Evolutionary conservation across 2,329 filamentous ascomycete species (phyloP), one percentile per base, ranked within the genome.

Genomic region (Arthrobotrys sphaeroides): DNA sequence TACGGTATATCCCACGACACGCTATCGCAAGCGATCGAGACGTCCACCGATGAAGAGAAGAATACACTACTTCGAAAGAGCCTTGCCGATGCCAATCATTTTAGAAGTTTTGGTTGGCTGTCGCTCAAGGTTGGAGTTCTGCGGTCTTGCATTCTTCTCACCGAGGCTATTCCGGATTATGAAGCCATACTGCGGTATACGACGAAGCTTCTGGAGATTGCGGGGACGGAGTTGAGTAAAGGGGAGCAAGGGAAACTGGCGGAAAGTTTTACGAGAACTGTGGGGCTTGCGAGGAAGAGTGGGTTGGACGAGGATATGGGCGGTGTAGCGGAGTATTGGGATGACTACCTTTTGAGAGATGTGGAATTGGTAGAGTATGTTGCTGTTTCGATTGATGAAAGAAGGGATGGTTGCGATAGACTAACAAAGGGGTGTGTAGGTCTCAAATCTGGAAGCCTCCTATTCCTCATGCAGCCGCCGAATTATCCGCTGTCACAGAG

Each of bases 151-250:
- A 93, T 97, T 79, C 93, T 93, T 82, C 91, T 98, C 76, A 96
- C 92, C 64, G 95, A 99, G 84, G 94, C 95, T 0, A 84, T 98
- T 64, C 94, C 94, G 0, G 94, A 98, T 82, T 95, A 97, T 79
- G 87, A 90, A 53, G 94, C 94, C 3, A 92, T 97, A n/a, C 84
- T 98, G 20, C 89, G 89, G 73, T 96, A 94, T 81, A 96, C 93
- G 0, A 90, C 93, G 77, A 89, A 96, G 79, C 84, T 98, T 22
- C 84, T 99, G 74, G 89, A 92, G 59, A 92, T 91, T 10, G 91
- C 92, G 53, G 93, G 94, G 28, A 91, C 92, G 0, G 87, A 88
- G 18, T 88, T 97, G 67, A 85, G 87, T 10, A 87, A 88, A 62
- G 94, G 98, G 68, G 95, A 98, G 80, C 95, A 99, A 83, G 85